Percentiles rank a stretch among this genome's conserved stretches.
Evolutionary conservation across 768 basidiomycete species (phyloP).

Genomic region (Auriculariales sp.): DNA sequence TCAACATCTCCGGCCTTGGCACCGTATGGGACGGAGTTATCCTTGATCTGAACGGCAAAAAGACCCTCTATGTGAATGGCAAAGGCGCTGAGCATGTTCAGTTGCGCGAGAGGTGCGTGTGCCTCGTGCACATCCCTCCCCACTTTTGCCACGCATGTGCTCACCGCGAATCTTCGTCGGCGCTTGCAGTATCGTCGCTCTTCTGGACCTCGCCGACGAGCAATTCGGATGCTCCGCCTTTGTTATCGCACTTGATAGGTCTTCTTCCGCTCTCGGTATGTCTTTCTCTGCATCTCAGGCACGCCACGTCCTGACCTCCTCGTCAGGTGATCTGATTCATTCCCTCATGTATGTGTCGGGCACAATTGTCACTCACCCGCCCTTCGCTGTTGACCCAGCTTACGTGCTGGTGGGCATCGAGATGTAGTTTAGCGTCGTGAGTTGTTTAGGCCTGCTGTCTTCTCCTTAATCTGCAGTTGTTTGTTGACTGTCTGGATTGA

Average conservation of each 20-base stretch:
- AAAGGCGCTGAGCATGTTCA: slow-evolving; percentile 69
- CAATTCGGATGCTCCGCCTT: slow-evolving; percentile 62
- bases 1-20: slow-evolving; percentile 54
- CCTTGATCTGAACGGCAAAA: slow-evolving; percentile 36
- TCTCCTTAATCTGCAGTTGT: no score
- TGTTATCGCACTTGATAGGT: slow-evolving; percentile 65
- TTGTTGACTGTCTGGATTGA: no score
- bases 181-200: slow-evolving; percentile 54
- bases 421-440: slow-evolving; percentile 47
- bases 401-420: slow-evolving; percentile 81
- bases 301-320: background rate
- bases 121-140: background rate
- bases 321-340: slow-evolving; percentile 49
- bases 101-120: slow-evolving; percentile 62
- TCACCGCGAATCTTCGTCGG: slow-evolving; percentile 1
- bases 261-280: slow-evolving; percentile 42
- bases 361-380: slow-evolving; percentile 67
- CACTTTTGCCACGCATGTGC: background rate
- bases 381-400: slow-evolving; percentile 58
- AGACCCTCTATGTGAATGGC: slow-evolving; percentile 74
- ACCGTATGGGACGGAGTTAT: slow-evolving; percentile 66
- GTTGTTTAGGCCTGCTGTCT: no score
- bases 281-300: background rate
- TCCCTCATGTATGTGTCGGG: slow-evolving; percentile 90
- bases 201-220: slow-evolving; percentile 81